These are phyloP conservation scores for Tetrapisispora pingtungensis DNA, from an alignment of 805 yeast species.

Conservation along the genomic window DNA sequence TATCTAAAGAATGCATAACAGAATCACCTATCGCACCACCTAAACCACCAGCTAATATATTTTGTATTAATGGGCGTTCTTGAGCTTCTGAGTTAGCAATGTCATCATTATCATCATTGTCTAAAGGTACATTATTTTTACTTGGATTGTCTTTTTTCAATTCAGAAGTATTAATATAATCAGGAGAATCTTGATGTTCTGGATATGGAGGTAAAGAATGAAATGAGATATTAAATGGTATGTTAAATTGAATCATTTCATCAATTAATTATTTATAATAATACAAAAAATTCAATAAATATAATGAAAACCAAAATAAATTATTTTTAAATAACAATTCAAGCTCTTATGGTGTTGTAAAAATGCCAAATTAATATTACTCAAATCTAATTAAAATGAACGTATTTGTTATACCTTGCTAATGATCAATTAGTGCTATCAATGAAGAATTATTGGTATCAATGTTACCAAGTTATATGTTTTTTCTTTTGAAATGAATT, in stretches of 20 bases:
- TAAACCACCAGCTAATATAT: constrained; percentile 37
- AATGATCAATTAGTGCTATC: too few species aligned
- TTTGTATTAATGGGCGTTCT: constrained; percentile 3
- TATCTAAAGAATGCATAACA: constrained; percentile 90
- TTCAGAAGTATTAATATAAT: not conserved
- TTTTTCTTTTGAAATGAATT: too few species aligned
- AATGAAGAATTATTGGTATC: too few species aligned
- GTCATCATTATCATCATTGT: not conserved
- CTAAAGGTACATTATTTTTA: not conserved
- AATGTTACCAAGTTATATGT: too few species aligned
- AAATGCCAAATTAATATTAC: too few species aligned
- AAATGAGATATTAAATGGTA: not conserved
- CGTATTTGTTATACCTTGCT: too few species aligned
- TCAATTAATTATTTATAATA: too few species aligned
- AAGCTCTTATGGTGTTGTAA: too few species aligned
- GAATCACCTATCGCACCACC: constrained; percentile 92
- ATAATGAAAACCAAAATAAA: too few species aligned
- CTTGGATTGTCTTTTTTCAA: not conserved
- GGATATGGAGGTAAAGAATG: constrained; percentile 1
- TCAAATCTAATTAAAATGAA: too few species aligned
- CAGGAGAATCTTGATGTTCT: not conserved
- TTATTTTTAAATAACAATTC: too few species aligned
- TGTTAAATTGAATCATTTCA: not conserved
- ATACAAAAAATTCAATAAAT: too few species aligned
- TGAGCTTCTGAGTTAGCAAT: not conserved